Base-by-base conservation (phyloP, 2,329 filamentous ascomycete species). In the Pestalotiopsis sp. region DNA sequence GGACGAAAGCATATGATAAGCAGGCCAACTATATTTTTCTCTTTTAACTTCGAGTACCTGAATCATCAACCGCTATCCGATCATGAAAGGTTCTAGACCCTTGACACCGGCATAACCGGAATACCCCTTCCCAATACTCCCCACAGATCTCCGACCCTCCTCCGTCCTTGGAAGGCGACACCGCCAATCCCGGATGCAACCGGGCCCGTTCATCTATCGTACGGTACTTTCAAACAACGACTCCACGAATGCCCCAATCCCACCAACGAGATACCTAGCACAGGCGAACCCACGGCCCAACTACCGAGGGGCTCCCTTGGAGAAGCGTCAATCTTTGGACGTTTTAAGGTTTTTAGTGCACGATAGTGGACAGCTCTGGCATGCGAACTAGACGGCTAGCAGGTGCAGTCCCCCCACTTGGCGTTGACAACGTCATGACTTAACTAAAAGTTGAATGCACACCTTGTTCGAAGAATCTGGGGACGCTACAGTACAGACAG, bases 371-470 rank as follows among this genome's bases (percentile, higher is more conserved):
- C 25, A 59, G 57, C 14, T 59, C 20, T 59, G 23, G 14, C 27
- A 6, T 23, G 57, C n/a, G 12, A 13, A 23, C n/a, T 14, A 36
- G 14, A 13, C 17, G 57, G 14, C 23, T 27, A 27, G 11, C 23
- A 59, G 14, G 23, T 14, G 14, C 25, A 13, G 23, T 14, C 9
- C 14, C 57, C 57, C 57, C 57, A 59, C 57, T 59, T 59, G 57
- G 57, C 57, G 57, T 17, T 36, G 20, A 59, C 57, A 59, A 59
- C 57, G 57, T 59, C 57, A 59, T 59, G 57, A 59, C 23, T 20
- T 13, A 17, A 20, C 23, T 59, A 23, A 17, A 27, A 23, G 23
- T 59, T 23, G 6, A 59, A 36, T 14, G 25, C n/a, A 23, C 20
- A 59, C 27, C 27, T 13, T n/a, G 23, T 52, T 52, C 27, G 2